Evolutionary conservation across 2,329 filamentous ascomycete genomes (phyloP).

Genomic region (Cytospora mali): DNA sequence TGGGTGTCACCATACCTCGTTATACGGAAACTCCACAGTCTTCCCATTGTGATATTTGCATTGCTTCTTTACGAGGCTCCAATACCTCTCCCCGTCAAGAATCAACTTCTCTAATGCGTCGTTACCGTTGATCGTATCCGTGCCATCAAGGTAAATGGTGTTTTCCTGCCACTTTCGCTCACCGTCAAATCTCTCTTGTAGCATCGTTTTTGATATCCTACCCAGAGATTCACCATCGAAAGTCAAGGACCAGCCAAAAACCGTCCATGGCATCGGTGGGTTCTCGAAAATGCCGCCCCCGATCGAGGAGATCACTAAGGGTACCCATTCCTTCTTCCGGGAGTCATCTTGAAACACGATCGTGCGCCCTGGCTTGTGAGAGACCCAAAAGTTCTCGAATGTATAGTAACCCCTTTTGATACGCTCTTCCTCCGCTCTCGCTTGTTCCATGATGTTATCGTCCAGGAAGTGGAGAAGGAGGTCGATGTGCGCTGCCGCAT

Average conservation of each 20-base stretch:
- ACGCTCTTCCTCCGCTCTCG: conserved; percentile 30
- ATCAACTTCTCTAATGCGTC: background rate
- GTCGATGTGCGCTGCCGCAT: conserved; percentile 24
- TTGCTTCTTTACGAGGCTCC: conserved; percentile 25
- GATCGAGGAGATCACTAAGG: background rate
- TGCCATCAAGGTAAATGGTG: background rate
- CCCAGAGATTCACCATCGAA: background rate
- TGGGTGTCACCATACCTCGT: conserved; percentile 24
- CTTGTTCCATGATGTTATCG: conserved; percentile 30
- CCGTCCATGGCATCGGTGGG: background rate
- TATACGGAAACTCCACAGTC: conserved; percentile 26
- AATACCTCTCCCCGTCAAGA: conserved; percentile 20
- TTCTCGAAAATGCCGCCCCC: background rate
- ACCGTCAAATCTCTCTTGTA: background rate
- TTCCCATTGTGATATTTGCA: conserved; percentile 29
- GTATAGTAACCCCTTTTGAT: conserved; percentile 29
- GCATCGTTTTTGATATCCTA: accelerated
- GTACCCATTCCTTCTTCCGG: background rate
- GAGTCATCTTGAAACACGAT: background rate
- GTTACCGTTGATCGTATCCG: background rate
- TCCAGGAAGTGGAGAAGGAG: conserved; percentile 33
- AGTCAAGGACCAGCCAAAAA: background rate
- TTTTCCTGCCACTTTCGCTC: accelerated
- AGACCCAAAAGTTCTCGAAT: conserved; percentile 31
- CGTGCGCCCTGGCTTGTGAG: conserved; percentile 28